Base-by-base conservation (phyloP, 2,329 filamentous ascomycete species). In the Pyricularia pennisetigena region DNA sequence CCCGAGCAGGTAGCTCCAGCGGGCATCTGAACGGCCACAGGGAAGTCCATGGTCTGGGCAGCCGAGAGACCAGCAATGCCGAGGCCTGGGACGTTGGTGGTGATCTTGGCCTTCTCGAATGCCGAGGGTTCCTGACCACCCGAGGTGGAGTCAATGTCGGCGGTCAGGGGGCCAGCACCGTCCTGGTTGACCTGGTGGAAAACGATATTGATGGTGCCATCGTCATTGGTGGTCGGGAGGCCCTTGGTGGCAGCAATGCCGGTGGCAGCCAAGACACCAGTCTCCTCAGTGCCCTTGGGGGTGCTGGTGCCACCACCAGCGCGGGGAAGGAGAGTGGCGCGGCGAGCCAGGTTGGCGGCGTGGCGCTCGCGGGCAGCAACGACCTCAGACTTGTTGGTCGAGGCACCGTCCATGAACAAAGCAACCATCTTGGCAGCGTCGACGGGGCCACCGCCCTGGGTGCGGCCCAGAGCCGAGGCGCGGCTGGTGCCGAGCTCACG, bases 171-270 rank as follows among this genome's bases (percentile, higher is more conserved):
- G 2, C 88, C 88, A 0, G 88, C 88, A 26, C 88, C 88, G 73
- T 90, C 88, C 76, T 90, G 88, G 82, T 90, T 67, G 57, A 67
- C 49, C 79, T 90, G 85, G 75, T 88, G 87, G 79, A 86, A 90
- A 70, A 83, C 87, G 83, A 90, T 83, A 69, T 81, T 83, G 75
- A 90, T 79, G 29, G 82, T 82, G 70, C 88, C 88, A 68, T 87
- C 82, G 69, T 89, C 86, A 24, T 81, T 78, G 69, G 81, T 82
- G 6, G 88, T 90, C 10, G 88, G 88, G n/a, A 90, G 78, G 69
- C 88, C 87, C 12, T 75, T 75, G 0, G 76, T 70, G 12, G 85
- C 80, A 68, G 88, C 88, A 20, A 77, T 71, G 68, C 88, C 88
- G 9, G 84, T 81, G 8, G 82, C 80, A 3, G 81, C 79, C 29